phyloP scores from a whole-genome alignment of 768 basidiomycete genomes.

The Agaricus sinodeliciosus region DNA sequence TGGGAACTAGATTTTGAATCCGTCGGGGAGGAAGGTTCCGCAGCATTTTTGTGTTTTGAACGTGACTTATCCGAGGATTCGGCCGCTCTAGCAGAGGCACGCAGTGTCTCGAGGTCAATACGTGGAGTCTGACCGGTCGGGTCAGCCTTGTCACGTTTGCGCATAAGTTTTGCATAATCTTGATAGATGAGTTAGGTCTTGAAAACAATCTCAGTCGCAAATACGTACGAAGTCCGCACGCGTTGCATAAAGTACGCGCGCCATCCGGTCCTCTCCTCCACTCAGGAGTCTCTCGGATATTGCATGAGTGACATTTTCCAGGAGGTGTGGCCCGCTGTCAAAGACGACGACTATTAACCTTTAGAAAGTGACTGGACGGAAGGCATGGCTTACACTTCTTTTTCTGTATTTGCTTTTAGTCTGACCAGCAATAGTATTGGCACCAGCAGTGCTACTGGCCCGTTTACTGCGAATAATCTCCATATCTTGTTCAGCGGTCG shows the following conservation, averaged over 20 bases:
- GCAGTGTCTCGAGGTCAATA: conserved; percentile 72
- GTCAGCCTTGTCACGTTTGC: conserved; percentile 64
- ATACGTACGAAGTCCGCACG: conserved; percentile 75
- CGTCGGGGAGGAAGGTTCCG: conserved; percentile 24
- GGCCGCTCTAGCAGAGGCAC: conserved; percentile 62
- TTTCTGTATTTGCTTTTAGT: conserved; percentile 81
- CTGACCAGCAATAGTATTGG: conserved; percentile 40
- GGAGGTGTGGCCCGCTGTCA: conserved; percentile 76
- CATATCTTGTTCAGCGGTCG: conserved; percentile 80
- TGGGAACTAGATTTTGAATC: conserved; percentile 18
- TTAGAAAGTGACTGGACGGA: conserved; percentile 8
- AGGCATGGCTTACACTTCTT: conserved; percentile 60
- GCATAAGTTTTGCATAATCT: conserved; percentile 83
- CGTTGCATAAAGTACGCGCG: conserved; percentile 78
- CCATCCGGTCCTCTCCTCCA: conserved; percentile 84
- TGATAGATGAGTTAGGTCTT: conserved; percentile 1
- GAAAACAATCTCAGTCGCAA: conserved; percentile 1
- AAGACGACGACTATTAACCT: conserved; percentile 23
- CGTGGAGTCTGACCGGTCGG: conserved; percentile 48
- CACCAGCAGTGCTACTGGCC: conserved; percentile 61
- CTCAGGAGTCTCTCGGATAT: conserved; percentile 84
- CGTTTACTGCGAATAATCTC: conserved; percentile 77
- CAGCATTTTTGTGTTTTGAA: conserved; percentile 9
- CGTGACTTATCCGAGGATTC: conserved; percentile 22
- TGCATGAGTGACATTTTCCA: conserved; percentile 83